A percentile compares a stretch with the other conserved stretches of the same genome.
phyloP scores from a whole-genome alignment of 2,329 filamentous ascomycete species.

The Emmonsiellopsis sp. region DNA sequence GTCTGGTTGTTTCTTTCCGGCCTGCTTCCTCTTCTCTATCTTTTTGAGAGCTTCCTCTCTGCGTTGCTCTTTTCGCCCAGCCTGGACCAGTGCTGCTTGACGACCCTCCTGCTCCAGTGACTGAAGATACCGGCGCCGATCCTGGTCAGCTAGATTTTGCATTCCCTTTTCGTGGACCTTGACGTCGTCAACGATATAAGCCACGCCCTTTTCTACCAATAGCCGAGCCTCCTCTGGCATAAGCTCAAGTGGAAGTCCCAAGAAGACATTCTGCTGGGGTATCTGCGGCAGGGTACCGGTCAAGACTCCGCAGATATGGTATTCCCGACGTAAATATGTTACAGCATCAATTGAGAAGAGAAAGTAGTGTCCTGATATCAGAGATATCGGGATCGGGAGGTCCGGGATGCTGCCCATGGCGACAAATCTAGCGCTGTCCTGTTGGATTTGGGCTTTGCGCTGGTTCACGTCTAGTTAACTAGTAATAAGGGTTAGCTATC shows the following conservation, averaged over 20 bases:
- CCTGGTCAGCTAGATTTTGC: conserved; percentile 46
- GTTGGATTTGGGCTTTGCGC: background rate
- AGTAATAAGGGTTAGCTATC: background rate
- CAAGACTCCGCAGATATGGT: conserved; percentile 79
- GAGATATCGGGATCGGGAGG: conserved; percentile 68
- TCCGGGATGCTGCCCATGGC: conserved; percentile 28
- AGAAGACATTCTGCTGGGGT: conserved; percentile 89
- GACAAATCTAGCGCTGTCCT: conserved; percentile 17
- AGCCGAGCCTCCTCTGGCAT: conserved; percentile 82
- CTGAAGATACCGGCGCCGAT: conserved; percentile 54
- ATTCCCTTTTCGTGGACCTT: conserved; percentile 60
- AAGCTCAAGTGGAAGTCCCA: conserved; percentile 78
- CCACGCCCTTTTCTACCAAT: conserved; percentile 67
- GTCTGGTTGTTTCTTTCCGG: conserved; percentile 13
- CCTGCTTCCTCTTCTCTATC: conserved; percentile 34
- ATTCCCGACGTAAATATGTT: conserved; percentile 64
- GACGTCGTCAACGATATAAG: conserved; percentile 72
- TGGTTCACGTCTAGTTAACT: background rate
- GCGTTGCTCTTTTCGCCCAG: conserved; percentile 41
- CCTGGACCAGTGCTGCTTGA: conserved; percentile 39
- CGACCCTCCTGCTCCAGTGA: conserved; percentile 47
- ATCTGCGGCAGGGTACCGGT: conserved; percentile 84
- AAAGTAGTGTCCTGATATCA: conserved; percentile 71
- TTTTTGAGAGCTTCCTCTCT: conserved; percentile 44
- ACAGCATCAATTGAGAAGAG: conserved; percentile 81